Base-by-base conservation (phyloP, 805 yeast genomes). In the Metschnikowia similis region DNA sequence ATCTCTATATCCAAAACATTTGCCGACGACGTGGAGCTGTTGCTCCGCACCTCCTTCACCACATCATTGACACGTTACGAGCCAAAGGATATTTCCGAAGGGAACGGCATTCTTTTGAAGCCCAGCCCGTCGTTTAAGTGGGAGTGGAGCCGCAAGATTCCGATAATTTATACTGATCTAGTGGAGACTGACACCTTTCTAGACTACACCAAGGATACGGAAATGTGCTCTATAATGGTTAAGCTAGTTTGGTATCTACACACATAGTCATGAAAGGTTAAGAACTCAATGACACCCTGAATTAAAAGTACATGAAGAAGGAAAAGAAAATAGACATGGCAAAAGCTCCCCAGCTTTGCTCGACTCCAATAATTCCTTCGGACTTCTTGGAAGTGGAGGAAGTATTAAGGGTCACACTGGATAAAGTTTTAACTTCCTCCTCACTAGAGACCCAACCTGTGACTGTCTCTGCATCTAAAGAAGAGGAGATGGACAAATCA, bases 391-490 rank as follows among this genome's bases (percentile, higher is more conserved):
- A 59, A 17, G 60, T 43, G 13, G 55, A 14, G 17, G 64, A 53
- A 11, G 67, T 58, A 39, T 54, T 55, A 48, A 52, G 48, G 27
- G 62, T 54, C 35, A 65, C 67, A 37, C 72, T 66, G 8, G 64
- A 58, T 49, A 66, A 61, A 14, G 56, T 31, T 48, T 62, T 61
- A 26, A 58, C 52, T 17, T 61, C 66, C 26, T 58, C 64, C 14
- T 70, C 74, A 8, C 72, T 67, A 1, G 74, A 58, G 41, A 83
- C 66, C 81, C 87, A 77, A 1, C 58, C 43, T 46, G 66, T 60
- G 9, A 85, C 59, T 47, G 72, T 74, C n/a, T 71, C 54, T 17
- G 74, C 80, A 11, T 65, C 48, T 29, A 85, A 60, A n/a, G 75
- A 59, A 1, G 61, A 57, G 56, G 75, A 81, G 53, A 84, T 74